Evolutionary conservation across 1,139 yeast species (phyloP).

Genomic region (Hanseniaspora sp.): DNA sequence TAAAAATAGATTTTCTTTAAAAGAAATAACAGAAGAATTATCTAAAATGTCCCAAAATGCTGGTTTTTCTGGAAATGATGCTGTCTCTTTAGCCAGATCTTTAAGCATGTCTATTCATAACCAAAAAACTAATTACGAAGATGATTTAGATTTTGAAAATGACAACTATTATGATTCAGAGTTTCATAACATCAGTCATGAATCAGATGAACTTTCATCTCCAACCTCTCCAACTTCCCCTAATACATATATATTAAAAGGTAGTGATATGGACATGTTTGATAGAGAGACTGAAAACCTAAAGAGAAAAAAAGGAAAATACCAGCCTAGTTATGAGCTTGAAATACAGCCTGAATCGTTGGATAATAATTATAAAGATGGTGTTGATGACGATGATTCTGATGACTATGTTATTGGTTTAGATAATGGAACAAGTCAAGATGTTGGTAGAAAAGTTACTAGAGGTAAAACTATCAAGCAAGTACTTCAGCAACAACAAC

Average conservation of each 20-base stretch:
- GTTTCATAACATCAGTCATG: neutral
- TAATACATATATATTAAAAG: conserved; percentile 4
- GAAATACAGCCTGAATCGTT: neutral
- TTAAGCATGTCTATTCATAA: conserved; percentile 29
- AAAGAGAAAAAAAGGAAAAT: conserved; percentile 8
- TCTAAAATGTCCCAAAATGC: conserved; percentile 57
- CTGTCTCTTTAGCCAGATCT: conserved; percentile 63
- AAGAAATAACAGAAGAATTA: conserved; percentile 55
- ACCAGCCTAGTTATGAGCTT: conserved; percentile 14
- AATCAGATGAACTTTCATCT: neutral
- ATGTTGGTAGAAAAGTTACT: neutral
- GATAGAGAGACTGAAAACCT: conserved; percentile 3
- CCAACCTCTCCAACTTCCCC: conserved; percentile 4
- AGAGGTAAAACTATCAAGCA: conserved; percentile 14
- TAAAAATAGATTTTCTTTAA: conserved; percentile 36
- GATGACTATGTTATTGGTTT: conserved; percentile 13
- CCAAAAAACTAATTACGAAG: neutral
- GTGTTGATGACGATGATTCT: neutral
- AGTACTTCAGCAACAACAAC: conserved; percentile 10
- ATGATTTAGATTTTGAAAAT: conserved; percentile 10
- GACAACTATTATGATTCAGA: conserved; percentile 1
- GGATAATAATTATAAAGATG: neutral
- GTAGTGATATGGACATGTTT: conserved; percentile 2
- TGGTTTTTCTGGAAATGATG: conserved; percentile 63
- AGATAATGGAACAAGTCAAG: neutral